Base-by-base conservation (phyloP, 164 flowering plant genomes). In the Houttuynia cordata region DNA sequence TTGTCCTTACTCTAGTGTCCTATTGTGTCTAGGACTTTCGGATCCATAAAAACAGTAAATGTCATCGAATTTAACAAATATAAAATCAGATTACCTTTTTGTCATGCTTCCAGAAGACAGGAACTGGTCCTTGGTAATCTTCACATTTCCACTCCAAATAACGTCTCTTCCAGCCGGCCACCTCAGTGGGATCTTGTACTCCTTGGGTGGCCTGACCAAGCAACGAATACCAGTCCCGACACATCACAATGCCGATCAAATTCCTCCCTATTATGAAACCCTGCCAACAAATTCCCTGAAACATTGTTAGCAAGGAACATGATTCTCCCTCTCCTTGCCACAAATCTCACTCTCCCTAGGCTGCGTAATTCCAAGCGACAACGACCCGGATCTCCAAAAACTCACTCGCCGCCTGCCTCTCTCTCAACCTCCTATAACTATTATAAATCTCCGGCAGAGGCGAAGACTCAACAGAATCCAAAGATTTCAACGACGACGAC, bases 61-160 rank as follows among this genome's bases (percentile, higher is more conserved):
- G 37, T 54, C 34, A 24, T 9, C 30, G 23, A 54, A 57, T 4
- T 24, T 15, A 39, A 19, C 24, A 37, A 19, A 24, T 24, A 57
- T 15, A 57, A 37, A 34, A n/a, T n/a, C n/a, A 10, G 3, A 10
- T 20, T 68, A 89, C 98, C 98, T 81, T 69, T 89, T 93, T 7
- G 97, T 89, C 93, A 89, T 80, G 80, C 88, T 89, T 62, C 98
- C 98, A 51, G 97, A 93, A 57, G 94, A 80, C 68, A 93, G 92
- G 71, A 93, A 86, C 60, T 89, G 96, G 63, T 84, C 90, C 73
- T 84, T 87, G 54, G 86, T 83, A 54, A 93, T 76, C 84, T 89
- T 93, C 77, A 93, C 94, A 76, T 93, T 93, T 51, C 81, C 96
- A 68, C 83, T 87, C 96, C 97, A 93, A 63, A 93, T 87, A 47